Evolutionary conservation across 2,329 filamentous ascomycete species (phyloP), one percentile per base, ranked within the genome.

Genomic region (Colletotrichum lentis): DNA sequence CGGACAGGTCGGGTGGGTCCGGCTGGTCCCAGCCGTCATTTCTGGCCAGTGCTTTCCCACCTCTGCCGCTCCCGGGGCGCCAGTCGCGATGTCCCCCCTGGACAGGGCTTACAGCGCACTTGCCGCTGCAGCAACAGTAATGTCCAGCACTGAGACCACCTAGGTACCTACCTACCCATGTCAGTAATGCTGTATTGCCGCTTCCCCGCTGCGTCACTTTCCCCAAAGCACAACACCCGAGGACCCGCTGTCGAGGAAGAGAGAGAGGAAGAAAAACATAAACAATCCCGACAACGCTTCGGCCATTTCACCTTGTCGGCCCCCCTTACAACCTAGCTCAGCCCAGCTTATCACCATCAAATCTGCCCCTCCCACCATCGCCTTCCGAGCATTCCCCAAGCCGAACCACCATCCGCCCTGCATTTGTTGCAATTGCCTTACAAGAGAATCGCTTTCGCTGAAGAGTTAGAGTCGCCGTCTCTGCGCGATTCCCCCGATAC

Each of bases 221-320:
- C 52, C 22, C 31, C 2, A 44, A 56, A 67, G 54, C 65, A 60
- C 27, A 62, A 64, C 64, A 64, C 31, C 57, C 43, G 46, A 20
- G 35, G 57, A 54, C 62, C 67, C 65, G 54, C 70, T 69, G 69
- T 70, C 44, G 47, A 49, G 41, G 27, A 24, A 65, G 69, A 31
- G 66, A 67, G 70, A 41, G 24, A 44, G 68, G 67, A 46, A 68
- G n/a, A 72, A 75, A 74, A 77, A 77, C 74, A 76, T 77, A 78
- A 77, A 78, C 76, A 77, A 77, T 35, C 41, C 22, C 49, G 24
- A 49, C 46, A 39, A 41, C 72, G 66, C 73, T 72, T 70, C 44
- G 64, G 46, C 71, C 73, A 69, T 67, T 62, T 60, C 31, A 41
- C 44, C 35, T 49, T 49, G 46, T 53, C 62, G 52, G 53, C 39